Evolutionary conservation across 495 filamentous ascomycete species (phyloP).

Genomic region (Sordaria brevicollis): DNA sequence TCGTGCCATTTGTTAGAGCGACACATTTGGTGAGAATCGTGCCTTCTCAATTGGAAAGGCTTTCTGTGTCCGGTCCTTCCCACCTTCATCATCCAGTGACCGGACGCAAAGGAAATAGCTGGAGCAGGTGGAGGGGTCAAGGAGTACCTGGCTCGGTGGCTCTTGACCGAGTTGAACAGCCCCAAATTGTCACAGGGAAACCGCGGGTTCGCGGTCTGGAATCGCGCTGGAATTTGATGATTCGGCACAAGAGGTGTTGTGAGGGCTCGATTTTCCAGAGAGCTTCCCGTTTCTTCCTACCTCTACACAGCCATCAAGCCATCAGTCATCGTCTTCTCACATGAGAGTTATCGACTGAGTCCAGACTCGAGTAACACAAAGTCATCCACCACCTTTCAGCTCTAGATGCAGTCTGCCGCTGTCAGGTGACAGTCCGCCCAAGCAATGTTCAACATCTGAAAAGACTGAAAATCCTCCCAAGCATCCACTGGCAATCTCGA

Average conservation of each 20-base stretch:
- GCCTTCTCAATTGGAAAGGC: background rate
- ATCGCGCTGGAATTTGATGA: background rate
- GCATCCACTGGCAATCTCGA: no score
- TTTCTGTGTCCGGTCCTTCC: background rate
- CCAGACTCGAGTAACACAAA: background rate
- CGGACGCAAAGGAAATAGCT: background rate
- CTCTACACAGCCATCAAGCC: background rate
- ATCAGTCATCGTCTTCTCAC: background rate
- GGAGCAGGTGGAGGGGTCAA: background rate
- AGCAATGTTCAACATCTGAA: background rate
- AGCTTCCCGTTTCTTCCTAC: background rate
- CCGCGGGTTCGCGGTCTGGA: background rate
- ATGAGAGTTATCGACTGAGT: background rate
- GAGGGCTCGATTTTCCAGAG: background rate
- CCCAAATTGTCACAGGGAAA: background rate
- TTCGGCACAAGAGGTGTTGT: background rate
- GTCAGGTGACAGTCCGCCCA: background rate
- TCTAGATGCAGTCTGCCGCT: background rate
- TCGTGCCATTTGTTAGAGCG: background rate
- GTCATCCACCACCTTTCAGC: background rate
- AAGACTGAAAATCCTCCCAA: background rate
- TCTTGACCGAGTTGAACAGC: background rate
- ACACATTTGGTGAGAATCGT: background rate
- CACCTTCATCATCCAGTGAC: background rate
- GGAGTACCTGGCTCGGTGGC: background rate